phyloP scores from a whole-genome alignment of 495 filamentous ascomycete genomes.

The Penicillium mononematosum region DNA sequence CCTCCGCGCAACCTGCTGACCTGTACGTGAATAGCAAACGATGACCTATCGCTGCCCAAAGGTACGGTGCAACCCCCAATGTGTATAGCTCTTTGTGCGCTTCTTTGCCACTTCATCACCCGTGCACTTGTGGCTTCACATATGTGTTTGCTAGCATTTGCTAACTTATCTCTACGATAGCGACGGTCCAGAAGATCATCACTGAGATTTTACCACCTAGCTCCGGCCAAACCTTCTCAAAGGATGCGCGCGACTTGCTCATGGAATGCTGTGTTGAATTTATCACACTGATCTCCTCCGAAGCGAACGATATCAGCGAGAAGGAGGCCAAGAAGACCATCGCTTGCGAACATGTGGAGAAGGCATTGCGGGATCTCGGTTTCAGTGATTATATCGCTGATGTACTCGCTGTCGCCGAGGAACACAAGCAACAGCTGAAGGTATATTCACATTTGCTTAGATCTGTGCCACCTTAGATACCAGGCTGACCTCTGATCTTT shows the following conservation, averaged over 20 bases:
- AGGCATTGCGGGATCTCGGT: constrained; percentile 83
- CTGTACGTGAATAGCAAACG: constrained; percentile 57
- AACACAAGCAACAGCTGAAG: constrained; percentile 90
- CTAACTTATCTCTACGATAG: constrained; percentile 43
- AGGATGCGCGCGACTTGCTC: constrained; percentile 89
- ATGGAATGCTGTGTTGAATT: constrained; percentile 99
- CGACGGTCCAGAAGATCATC: constrained; percentile 97
- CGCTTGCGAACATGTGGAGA: constrained; percentile 92
- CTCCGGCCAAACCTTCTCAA: constrained; percentile 73
- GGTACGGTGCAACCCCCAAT: constrained; percentile 47
- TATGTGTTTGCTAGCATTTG: constrained; percentile 10
- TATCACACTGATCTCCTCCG: constrained; percentile 93
- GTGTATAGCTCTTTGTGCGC: neutral
- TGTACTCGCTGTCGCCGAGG: constrained; percentile 81
- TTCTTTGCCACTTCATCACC: neutral
- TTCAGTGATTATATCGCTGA: constrained; percentile 87
- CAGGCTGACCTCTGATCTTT: constrained; percentile 1
- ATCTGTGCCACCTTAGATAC: constrained; percentile 4
- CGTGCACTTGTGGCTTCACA: constrained; percentile 4
- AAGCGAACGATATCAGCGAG: constrained; percentile 97
- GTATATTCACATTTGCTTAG: constrained; percentile 45
- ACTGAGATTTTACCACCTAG: constrained; percentile 81
- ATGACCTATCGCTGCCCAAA: constrained; percentile 94
- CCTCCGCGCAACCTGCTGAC: constrained; percentile 26
- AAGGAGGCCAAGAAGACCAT: constrained; percentile 99